Percentiles rank a stretch among this genome's conserved stretches.
Evolutionary conservation across 2,329 filamentous ascomycete genomes (phyloP).

Genomic region (Rugonectria rugulosa): DNA sequence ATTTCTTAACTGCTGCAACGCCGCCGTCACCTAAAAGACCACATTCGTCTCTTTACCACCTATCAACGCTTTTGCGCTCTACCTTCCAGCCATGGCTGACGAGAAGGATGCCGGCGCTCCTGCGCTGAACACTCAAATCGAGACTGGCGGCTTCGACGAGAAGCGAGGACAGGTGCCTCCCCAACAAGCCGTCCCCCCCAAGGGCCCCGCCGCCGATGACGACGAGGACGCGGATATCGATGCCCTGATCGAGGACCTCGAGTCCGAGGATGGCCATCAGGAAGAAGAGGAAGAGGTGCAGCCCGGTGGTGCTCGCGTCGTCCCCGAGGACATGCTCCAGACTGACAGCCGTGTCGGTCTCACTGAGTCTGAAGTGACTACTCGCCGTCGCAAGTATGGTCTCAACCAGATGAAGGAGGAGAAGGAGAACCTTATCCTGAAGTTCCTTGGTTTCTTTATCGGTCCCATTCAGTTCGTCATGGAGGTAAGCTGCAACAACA

Average conservation of each 20-base stretch:
- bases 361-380: slow-evolving; percentile 71
- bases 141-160: slow-evolving; percentile 71
- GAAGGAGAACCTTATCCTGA: slow-evolving; percentile 83
- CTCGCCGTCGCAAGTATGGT: slow-evolving; percentile 75
- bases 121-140: slow-evolving; percentile 70
- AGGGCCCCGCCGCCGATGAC: slow-evolving; percentile 60
- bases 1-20: slow-evolving; percentile 30
- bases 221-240: slow-evolving; percentile 87
- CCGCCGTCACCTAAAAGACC: slow-evolving; percentile 29
- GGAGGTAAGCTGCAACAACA: slow-evolving; percentile 67
- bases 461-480: slow-evolving; percentile 95
- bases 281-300: slow-evolving; percentile 62
- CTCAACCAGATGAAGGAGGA: slow-evolving; percentile 92
- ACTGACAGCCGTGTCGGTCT: slow-evolving; percentile 79
- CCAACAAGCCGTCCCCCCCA: slow-evolving; percentile 45
- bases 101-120: slow-evolving; percentile 59
- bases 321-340: slow-evolving; percentile 79
- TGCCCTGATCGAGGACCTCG: slow-evolving; percentile 84
- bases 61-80: slow-evolving; percentile 28
- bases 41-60: slow-evolving; percentile 23
- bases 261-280: slow-evolving; percentile 78
- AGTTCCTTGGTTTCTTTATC: slow-evolving; percentile 84
- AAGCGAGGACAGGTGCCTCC: slow-evolving; percentile 55
- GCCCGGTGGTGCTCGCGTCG: slow-evolving; percentile 63
- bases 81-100: slow-evolving; percentile 59